Evolutionary conservation across 106 monocot species (phyloP).

Genomic region (Dioscorea zingiberensis): DNA sequence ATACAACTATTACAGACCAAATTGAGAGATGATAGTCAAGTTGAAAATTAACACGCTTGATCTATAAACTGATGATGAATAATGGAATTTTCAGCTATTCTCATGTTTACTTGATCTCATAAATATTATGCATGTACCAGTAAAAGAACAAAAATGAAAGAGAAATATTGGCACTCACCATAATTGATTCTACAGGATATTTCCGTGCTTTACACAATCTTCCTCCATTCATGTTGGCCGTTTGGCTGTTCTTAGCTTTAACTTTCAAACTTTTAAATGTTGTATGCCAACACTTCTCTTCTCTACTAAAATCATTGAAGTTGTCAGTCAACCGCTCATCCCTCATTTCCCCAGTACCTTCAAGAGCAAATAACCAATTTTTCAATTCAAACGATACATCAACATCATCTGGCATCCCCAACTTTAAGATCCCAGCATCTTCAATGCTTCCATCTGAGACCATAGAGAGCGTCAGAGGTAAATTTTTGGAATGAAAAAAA

Average conservation of each 20-base stretch:
- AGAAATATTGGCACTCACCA: conserved; percentile 25
- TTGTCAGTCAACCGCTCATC: conserved; percentile 24
- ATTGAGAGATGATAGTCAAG: no score
- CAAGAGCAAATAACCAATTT: conserved; percentile 97
- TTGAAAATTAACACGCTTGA: no score
- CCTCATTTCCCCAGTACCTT: conserved; percentile 63
- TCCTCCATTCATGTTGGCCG: conserved; percentile 4
- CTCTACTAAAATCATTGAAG: conserved; percentile 41
- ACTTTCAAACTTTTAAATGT: conserved; percentile 67
- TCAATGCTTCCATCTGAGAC: conserved; percentile 30
- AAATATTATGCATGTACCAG: neutral
- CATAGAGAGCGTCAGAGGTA: no score
- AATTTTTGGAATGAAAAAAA: no score
- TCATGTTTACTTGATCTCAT: neutral
- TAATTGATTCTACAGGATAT: conserved; percentile 66
- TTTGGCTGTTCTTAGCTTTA: conserved; percentile 49
- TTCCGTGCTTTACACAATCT: conserved; percentile 9
- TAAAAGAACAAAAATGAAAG: neutral
- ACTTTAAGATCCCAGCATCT: conserved; percentile 48
- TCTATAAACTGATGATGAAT: no score
- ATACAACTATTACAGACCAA: no score
- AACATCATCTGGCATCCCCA: conserved; percentile 91
- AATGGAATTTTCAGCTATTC: neutral
- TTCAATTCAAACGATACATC: conserved; percentile 72
- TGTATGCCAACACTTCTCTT: conserved; percentile 88